Evolutionary conservation across 2,329 filamentous ascomycete genomes (phyloP).

Genomic region (Apiospora hydei): DNA sequence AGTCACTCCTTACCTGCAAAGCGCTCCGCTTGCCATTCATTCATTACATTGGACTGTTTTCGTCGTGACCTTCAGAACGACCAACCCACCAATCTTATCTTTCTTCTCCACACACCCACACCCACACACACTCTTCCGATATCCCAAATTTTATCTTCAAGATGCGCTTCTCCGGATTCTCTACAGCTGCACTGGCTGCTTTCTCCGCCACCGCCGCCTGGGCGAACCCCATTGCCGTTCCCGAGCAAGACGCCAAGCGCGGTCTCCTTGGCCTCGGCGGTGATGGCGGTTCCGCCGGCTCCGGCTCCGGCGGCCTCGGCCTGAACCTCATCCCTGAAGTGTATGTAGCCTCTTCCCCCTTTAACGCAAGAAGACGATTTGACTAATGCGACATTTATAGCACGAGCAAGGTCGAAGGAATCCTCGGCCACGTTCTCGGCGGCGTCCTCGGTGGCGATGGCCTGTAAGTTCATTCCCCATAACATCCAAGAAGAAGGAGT

Average conservation of each 20-base stretch:
- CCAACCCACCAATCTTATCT: background rate
- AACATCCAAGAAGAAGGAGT: background rate
- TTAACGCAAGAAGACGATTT: no score
- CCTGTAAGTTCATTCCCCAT: background rate
- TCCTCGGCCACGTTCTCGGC: background rate
- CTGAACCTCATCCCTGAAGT: background rate
- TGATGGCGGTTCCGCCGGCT: background rate
- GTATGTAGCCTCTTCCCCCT: no score
- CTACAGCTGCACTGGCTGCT: conserved; percentile 23
- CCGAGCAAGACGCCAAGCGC: conserved; percentile 8
- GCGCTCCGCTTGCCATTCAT: background rate
- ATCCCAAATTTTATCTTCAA: conserved; percentile 1
- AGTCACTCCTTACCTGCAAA: background rate
- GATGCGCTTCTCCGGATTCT: conserved; percentile 25
- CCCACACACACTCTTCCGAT: background rate
- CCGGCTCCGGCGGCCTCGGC: background rate
- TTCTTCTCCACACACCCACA: background rate
- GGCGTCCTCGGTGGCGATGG: background rate
- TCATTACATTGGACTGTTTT: background rate
- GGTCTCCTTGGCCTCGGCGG: background rate
- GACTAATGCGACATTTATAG: no score
- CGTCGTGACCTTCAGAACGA: background rate
- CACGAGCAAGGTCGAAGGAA: background rate
- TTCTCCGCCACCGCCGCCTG: conserved; percentile 22
- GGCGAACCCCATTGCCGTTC: conserved; percentile 13